phyloP scores from a whole-genome alignment of 2,329 filamentous ascomycete genomes.

The Aspergillus sp. region DNA sequence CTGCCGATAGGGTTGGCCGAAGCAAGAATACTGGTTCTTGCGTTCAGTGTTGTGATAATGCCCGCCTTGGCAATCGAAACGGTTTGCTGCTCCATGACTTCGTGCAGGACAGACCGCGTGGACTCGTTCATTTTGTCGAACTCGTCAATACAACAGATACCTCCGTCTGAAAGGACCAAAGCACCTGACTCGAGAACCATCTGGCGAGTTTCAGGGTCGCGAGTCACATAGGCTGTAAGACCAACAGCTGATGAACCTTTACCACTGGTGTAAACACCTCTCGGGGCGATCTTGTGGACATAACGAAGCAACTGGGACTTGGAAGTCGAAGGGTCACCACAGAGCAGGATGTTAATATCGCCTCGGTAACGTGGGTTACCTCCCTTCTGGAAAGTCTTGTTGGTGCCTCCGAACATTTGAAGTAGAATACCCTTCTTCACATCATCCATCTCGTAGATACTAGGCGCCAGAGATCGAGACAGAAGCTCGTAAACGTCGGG shows the following conservation, averaged over 20 bases:
- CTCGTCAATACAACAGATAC: conserved; percentile 74
- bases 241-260: conserved; percentile 73
- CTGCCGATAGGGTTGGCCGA: conserved; percentile 97
- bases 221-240: conserved; percentile 72
- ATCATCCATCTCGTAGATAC: conserved; percentile 96
- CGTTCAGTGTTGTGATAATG: conserved; percentile 85
- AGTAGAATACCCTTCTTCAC: conserved; percentile 98
- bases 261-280: conserved; percentile 72
- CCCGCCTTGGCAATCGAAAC: conserved; percentile 74
- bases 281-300: conserved; percentile 94
- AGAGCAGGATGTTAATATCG: conserved; percentile 95
- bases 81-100: conserved; percentile 79
- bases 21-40: conserved; percentile 88
- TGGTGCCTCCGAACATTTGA: conserved; percentile 94
- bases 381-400: conserved; percentile 96
- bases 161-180: conserved; percentile 67
- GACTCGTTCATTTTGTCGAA: conserved; percentile 78
- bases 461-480: conserved; percentile 83
- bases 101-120: conserved; percentile 68
- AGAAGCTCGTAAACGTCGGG: conserved; percentile 91
- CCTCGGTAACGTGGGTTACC: conserved; percentile 93
- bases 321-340: conserved; percentile 91
- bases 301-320: conserved; percentile 95
- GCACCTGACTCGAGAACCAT: conserved; percentile 72
- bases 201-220: conserved; percentile 68